Base-by-base conservation (phyloP, 768 basidiomycete genomes). In the Artomyces pyxidatus region DNA sequence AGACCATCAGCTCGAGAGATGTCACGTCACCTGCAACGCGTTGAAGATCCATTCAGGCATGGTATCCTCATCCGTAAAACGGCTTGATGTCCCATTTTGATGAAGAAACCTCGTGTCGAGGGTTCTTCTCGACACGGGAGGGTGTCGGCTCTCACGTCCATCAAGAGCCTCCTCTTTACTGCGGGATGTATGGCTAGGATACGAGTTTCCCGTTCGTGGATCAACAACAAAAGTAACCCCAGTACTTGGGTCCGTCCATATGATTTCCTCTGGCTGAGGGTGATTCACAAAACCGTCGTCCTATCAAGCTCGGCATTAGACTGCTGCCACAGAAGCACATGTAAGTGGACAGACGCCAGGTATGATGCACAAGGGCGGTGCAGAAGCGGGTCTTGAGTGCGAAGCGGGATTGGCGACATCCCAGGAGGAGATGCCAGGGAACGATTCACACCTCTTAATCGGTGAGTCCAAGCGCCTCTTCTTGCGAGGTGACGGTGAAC, bases 191-290 rank as follows among this genome's bases (percentile, higher is more conserved):
- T 55, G 52, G 52, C 63, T 65, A 26, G 65, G 66, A 62, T 72
- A 71, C 7, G 84, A 88, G 60, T 87, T 80, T 9, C 86, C 85
- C 9, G 84, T 87, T 45, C 78, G 72, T n/a, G 63, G 60, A 59
- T 92, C 78, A 14, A 89, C 65, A n/a, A 76, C 49, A 58, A 81
- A 84, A 2, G 62, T 65, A 59, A 80, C 68, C 12, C 77, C 74
- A 4, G 81, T 85, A 12, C 56, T 63, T n/a, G 78, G 75, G 66
- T 91, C 85, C 26, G 66, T 74, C 85, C 86, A 87, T 19, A 66
- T 42, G 37, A 76, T 61, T 51, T 72, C 68, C 43, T 66, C 57
- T 22, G 35, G 37, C 41, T 55, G 37, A 17, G 48, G 38, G n/a
- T 51, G 44, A 10, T 32, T 55, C 56, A 56, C 10, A 0, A 25